Base-by-base conservation (phyloP, 2,329 filamentous ascomycete genomes). In the Sporothrix sp. region DNA sequence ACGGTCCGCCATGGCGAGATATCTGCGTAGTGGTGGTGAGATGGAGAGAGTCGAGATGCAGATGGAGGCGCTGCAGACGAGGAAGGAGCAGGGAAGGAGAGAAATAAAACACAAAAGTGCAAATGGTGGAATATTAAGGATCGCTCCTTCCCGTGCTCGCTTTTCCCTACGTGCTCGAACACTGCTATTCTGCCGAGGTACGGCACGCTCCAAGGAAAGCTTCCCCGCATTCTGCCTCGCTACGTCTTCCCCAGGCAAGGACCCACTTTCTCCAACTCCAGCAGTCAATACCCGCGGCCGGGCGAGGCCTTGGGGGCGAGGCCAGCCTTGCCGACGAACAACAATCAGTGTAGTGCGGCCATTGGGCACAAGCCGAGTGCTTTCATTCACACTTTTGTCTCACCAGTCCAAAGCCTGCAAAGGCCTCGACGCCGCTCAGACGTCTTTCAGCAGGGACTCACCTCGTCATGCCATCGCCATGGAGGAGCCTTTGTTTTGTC, bases 1-100 rank as follows among this genome's bases (percentile, higher is more conserved):
- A 56, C 85, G 80, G 61, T 78, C 73, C 35, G 79, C 62, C 71
- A 74, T 76, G 43, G 32, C 61, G 42, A 42, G 9, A 5, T 21
- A 2, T 33, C 37, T 33, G 36, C 13, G 37, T 40, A 37, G 14
- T n/a, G 18, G 11, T 16, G 35, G 35, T 8, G 18, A 20, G 8
- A 18, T 14, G 1, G 23, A 33, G 23, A 39, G 25, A 21, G 14
- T 52, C 18, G 2, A 16, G 25, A 33, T 16, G 23, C 11, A 11
- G 28, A 14, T 35, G 10, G 30, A 23, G 33, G 11, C 6, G 18
- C 14, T 18, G 18, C 14, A 23, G 36, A 23, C 11, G 10, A 33
- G 9, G 42, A 33, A 45, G 23, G 14, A 25, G 10, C 13, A 11
- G 23, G 5, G 16, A n/a, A 3, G 28, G 27, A 49, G 13, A 13